phyloP scores from a whole-genome alignment of 768 basidiomycete genomes.

The Solioccasus polychromus region DNA sequence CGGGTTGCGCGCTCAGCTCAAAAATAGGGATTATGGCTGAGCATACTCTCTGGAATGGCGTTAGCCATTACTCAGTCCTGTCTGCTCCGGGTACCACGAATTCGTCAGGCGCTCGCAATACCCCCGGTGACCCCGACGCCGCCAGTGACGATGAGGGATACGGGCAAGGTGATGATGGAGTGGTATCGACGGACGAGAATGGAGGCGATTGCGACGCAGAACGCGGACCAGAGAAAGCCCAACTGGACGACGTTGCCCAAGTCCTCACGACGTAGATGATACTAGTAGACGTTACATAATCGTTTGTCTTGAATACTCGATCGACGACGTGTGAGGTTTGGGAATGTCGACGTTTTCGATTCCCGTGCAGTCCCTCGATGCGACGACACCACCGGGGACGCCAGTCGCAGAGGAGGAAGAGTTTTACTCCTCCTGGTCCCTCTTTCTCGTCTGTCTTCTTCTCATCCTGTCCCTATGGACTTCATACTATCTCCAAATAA shows the following conservation, averaged over 20 bases:
- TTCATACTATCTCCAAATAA: conserved; percentile 97
- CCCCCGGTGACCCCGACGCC: conserved; percentile 15
- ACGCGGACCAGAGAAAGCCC: conserved; percentile 13
- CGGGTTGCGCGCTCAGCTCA: conserved; percentile 1
- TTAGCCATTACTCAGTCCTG: conserved; percentile 46
- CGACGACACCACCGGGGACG: conserved; percentile 26
- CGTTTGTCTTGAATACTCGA: background rate
- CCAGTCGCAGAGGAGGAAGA: conserved; percentile 74
- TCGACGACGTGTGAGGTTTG: background rate
- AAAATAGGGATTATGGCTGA: conserved; percentile 55
- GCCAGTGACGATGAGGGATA: conserved; percentile 30
- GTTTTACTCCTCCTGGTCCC: conserved; percentile 91
- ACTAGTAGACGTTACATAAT: conserved; percentile 20
- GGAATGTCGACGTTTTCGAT: too few species aligned
- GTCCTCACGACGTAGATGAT: conserved; percentile 12
- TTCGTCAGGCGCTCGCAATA: conserved; percentile 40
- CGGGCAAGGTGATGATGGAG: conserved; percentile 16
- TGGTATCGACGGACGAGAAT: conserved; percentile 12
- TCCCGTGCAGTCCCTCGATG: conserved; percentile 25
- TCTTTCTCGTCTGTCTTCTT: conserved; percentile 87
- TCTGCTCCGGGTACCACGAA: conserved; percentile 39
- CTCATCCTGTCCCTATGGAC: conserved; percentile 94
- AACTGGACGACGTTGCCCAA: conserved; percentile 26
- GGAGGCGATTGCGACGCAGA: conserved; percentile 3
- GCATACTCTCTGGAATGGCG: conserved; percentile 51